These are phyloP conservation scores for Pseudoscleropodium purum DNA, from an alignment of 225 moss, liverwort and hornwort species.

Conservation along the genomic window DNA sequence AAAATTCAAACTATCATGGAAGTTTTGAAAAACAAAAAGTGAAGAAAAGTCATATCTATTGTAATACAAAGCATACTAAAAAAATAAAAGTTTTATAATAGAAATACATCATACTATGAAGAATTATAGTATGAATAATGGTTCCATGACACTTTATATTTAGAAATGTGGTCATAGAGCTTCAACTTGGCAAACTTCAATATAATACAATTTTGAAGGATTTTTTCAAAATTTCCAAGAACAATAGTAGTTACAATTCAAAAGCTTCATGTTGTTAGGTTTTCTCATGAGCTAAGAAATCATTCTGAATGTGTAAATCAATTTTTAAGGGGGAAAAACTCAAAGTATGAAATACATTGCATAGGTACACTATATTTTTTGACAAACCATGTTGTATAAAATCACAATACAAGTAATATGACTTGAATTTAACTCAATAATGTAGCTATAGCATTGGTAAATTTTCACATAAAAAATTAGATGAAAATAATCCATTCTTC, in stretches of 20 bases:
- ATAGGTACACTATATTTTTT: not conserved
- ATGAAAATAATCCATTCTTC: too few species aligned
- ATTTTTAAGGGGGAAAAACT: not conserved
- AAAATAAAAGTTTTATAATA: too few species aligned
- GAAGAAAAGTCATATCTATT: not conserved
- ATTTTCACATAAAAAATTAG: too few species aligned
- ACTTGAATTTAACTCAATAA: not conserved
- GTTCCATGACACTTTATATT: accelerated
- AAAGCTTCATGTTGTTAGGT: not conserved
- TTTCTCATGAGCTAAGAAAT: not conserved
- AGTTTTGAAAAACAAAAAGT: not conserved
- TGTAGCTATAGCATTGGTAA: not conserved
- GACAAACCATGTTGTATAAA: not conserved
- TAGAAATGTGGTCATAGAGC: not conserved
- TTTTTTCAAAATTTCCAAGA: not conserved
- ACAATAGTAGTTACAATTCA: accelerated
- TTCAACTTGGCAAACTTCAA: not conserved
- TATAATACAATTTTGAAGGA: too few species aligned
- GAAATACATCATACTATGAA: too few species aligned
- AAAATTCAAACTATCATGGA: too few species aligned
- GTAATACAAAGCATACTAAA: not conserved
- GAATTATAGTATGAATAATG: accelerated
- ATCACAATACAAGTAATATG: not conserved
- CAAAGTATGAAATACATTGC: not conserved
- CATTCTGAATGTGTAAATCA: not conserved